Evolutionary conservation across 2,329 filamentous ascomycete genomes (phyloP).

Genomic region (Dactylellina leptospora): DNA sequence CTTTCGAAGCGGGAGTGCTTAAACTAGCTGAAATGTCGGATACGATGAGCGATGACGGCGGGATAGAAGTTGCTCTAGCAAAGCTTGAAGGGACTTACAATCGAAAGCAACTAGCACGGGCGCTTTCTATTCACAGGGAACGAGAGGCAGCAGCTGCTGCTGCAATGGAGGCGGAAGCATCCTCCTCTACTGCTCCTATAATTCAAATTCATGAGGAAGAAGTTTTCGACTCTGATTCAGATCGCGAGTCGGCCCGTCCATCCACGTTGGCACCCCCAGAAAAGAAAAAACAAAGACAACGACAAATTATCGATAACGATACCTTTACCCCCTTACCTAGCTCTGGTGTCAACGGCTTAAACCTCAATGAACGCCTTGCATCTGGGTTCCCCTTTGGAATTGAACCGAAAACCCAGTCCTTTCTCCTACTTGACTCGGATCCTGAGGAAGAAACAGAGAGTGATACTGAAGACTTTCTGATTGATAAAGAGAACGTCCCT

Average conservation of each 20-base stretch:
- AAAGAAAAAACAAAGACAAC: slow-evolving; percentile 44
- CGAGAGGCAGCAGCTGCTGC: slow-evolving; percentile 30
- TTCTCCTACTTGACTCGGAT: slow-evolving; percentile 38
- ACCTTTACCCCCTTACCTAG: slow-evolving; percentile 38
- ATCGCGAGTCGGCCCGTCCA: slow-evolving; percentile 19
- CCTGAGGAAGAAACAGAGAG: slow-evolving; percentile 5
- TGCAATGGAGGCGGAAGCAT: not conserved
- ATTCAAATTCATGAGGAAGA: slow-evolving; percentile 43
- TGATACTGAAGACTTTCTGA: slow-evolving; percentile 48
- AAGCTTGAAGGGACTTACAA: slow-evolving; percentile 90
- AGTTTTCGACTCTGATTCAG: slow-evolving; percentile 35
- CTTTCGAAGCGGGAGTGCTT: slow-evolving; percentile 87
- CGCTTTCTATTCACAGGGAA: slow-evolving; percentile 45
- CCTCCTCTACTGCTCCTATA: slow-evolving; percentile 17
- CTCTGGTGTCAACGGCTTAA: slow-evolving; percentile 44
- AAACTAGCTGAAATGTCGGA: slow-evolving; percentile 89
- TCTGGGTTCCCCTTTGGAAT: slow-evolving; percentile 48
- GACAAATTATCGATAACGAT: slow-evolving; percentile 48
- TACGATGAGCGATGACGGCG: slow-evolving; percentile 78
- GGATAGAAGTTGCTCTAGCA: slow-evolving; percentile 87
- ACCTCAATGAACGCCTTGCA: slow-evolving; percentile 20
- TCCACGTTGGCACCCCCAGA: slow-evolving; percentile 36
- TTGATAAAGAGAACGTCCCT: slow-evolving; percentile 27
- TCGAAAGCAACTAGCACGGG: slow-evolving; percentile 61
- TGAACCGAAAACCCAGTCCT: slow-evolving; percentile 32